These are phyloP conservation scores for Plantago lanceolata DNA, from an alignment of 305 asterid species.

Conservation along the genomic window DNA sequence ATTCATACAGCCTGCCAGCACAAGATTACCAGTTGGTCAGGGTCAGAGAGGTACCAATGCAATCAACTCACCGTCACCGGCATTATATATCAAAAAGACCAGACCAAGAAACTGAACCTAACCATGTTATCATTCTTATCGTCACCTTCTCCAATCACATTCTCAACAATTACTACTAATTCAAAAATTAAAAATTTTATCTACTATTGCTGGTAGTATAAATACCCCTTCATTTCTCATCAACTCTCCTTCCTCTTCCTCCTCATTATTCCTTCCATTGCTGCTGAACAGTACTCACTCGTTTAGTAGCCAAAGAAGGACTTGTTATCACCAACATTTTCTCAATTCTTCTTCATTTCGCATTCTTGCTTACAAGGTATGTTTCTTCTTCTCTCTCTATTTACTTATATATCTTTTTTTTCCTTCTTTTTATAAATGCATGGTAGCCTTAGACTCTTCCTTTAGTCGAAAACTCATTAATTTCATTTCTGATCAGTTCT, in stretches of 20 bases:
- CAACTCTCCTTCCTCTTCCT: slow-evolving; percentile 7
- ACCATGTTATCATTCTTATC: no score
- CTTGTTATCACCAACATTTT: not conserved
- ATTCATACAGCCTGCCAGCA: no score
- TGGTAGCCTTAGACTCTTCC: no score
- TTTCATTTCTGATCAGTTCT: no score
- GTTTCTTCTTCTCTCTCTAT: not conserved
- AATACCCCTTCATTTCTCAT: slow-evolving; percentile 8
- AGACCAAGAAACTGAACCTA: no score
- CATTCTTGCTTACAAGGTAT: slow-evolving; percentile 16
- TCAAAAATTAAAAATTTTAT: slow-evolving; percentile 12
- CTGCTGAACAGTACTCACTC: not conserved
- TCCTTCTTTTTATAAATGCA: no score
- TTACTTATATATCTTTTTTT: not conserved
- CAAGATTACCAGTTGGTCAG: no score
- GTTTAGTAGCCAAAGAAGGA: slow-evolving; percentile 5
- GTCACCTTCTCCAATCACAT: no score
- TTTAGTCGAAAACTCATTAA: no score
- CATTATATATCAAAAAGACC: no score
- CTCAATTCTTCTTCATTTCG: slow-evolving; percentile 1
- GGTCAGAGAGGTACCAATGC: no score
- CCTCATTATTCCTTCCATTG: slow-evolving; percentile 8
- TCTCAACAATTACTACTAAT: not conserved
- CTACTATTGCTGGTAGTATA: slow-evolving; percentile 12
- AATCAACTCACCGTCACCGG: no score